Conservation (phyloP, 2,329 filamentous ascomycete species). For the Penicillium sp. region DNA sequence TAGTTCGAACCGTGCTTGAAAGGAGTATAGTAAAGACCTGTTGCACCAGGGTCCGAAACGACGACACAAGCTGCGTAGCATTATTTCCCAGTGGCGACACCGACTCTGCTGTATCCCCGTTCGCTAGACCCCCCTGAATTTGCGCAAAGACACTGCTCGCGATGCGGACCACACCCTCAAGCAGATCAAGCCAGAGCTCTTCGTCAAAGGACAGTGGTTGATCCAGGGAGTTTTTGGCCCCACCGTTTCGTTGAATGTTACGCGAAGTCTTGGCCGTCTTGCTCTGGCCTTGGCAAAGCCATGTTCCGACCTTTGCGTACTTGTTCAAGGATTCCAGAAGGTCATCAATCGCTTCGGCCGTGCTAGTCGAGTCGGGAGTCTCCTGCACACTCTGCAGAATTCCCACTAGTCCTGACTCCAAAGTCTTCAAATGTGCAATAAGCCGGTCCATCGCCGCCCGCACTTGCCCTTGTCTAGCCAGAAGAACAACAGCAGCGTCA, state of each 20-base stretch:
- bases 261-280: conserved; percentile 57
- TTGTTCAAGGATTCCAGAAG: conserved; percentile 81
- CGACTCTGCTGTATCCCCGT: conserved; percentile 30
- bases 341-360: conserved; percentile 72
- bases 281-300: conserved; percentile 88
- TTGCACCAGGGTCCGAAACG: conserved; percentile 81
- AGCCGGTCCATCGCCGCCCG: conserved; percentile 83
- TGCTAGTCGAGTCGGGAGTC: conserved; percentile 60
- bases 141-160: conserved; percentile 67
- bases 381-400: conserved; percentile 68
- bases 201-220: conserved; percentile 65
- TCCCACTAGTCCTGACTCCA: conserved; percentile 78
- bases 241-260: conserved; percentile 38
- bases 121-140: conserved; percentile 45
- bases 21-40: conserved; percentile 88
- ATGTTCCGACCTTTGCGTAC: conserved; percentile 90
- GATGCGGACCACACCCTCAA: conserved; percentile 66
- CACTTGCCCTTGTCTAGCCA: conserved; percentile 86
- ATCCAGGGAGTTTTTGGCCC: conserved; percentile 54
- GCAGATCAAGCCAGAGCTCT: conserved; percentile 68
- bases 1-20: conserved; percentile 67
- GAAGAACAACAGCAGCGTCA: conserved; percentile 88
- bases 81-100: conserved; percentile 26
- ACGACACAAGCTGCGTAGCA: conserved; percentile 59
- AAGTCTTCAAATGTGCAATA: conserved; percentile 75